Evolutionary conservation across 2,329 filamentous ascomycete species (phyloP), one percentile per base, ranked within the genome.

Genomic region (Stagonosporopsis vannaccii): DNA sequence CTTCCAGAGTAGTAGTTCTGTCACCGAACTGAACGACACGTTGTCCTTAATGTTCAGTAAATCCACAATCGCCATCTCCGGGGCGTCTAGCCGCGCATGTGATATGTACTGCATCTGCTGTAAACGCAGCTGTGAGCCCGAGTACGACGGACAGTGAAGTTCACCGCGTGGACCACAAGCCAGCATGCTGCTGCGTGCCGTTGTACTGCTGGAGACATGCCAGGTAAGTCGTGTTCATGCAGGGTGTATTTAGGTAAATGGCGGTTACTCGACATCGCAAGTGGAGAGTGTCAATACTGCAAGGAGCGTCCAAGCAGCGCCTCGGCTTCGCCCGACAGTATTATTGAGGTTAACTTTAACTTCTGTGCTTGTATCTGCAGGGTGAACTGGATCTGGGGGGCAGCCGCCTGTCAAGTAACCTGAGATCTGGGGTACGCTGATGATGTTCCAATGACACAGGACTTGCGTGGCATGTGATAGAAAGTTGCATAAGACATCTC

Each of bases 361-460:
- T 51, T 43, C 42, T 33, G 26, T 4, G 12, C 33, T 37, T 46
- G 23, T 15, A 39, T 51, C 53, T 56, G 53, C 53, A 56, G 47
- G 53, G 48, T 11, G 43, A 48, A 3, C 33, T 42, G 30, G 23
- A 39, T 43, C 23, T 56, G 47, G 52, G 22, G n/a, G 22, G 19
- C 17, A 40, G 33, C 40, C 52, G 41, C 28, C 33, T 41, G 46
- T 45, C 40, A 50, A 43, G 28, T 17, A 28, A 28, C 26, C 30
- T 26, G 20, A 26, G 23, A 43, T 42, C 41, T 47, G 47, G 42
- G 46, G 47, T 37, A 20, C 47, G 23, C 17, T 22, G 7, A 42
- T 30, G 19, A 37, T 51, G 46, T 22, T 37, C 45, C 36, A 22
- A 19, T 50, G 44, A 39, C 39, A 37, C 39, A 37, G 11, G n/a